These are phyloP conservation scores for Pezicula neosporulosa DNA, from an alignment of 2,329 filamentous ascomycete genomes.

Conservation along the genomic window DNA sequence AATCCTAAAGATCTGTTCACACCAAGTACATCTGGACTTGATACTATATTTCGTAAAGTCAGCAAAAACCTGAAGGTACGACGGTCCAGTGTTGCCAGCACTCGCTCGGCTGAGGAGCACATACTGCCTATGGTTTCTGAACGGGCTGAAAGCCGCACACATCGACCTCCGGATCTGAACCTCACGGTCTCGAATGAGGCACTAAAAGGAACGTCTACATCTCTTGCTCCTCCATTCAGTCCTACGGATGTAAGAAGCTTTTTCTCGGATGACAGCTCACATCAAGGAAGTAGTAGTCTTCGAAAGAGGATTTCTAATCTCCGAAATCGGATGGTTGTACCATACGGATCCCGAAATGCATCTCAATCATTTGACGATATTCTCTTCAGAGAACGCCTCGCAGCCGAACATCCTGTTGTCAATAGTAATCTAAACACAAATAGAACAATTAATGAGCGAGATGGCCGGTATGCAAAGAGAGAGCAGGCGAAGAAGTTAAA, in stretches of 20 bases:
- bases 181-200: conserved; percentile 1
- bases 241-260: conserved; percentile 28
- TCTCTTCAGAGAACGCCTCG: conserved; percentile 17
- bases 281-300: conserved; percentile 16
- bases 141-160: neutral
- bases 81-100: conserved; percentile 18
- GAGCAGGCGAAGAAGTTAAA: conserved; percentile 18
- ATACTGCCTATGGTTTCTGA: neutral
- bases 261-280: conserved; percentile 35
- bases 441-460: conserved; percentile 10
- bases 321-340: conserved; percentile 19
- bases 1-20: conserved; percentile 28
- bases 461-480: conserved; percentile 10
- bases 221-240: conserved; percentile 13
- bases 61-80: conserved; percentile 22
- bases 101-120: neutral
- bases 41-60: conserved; percentile 27
- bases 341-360: conserved; percentile 18
- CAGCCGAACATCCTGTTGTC: conserved; percentile 5
- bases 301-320: conserved; percentile 24
- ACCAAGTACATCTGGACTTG: conserved; percentile 17
- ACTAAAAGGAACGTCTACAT: conserved; percentile 5
- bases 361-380: conserved; percentile 26
- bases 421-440: conserved; percentile 16
- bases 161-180: neutral